Percentiles rank a stretch among this genome's conserved stretches.
Conservation (phyloP, 768 basidiomycete genomes). For the Tulasnella sp. region DNA sequence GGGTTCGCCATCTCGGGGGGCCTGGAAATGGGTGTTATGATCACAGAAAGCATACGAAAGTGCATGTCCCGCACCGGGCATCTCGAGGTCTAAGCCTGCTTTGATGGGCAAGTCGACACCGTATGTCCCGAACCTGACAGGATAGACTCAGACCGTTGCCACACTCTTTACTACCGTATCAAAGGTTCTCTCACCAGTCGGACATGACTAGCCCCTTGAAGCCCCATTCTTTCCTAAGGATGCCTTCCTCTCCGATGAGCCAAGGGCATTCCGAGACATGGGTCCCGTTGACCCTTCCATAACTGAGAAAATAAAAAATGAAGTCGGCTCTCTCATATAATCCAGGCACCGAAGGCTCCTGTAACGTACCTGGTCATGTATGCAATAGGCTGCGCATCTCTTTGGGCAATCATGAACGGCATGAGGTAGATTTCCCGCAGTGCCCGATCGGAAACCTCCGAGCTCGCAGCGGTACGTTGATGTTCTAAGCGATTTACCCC, state of each 20-base stretch:
- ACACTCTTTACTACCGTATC: background rate
- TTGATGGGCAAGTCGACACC: slow-evolving; percentile 54
- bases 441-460: slow-evolving; percentile 65
- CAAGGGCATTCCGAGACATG: slow-evolving; percentile 61
- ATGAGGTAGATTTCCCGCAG: slow-evolving; percentile 73
- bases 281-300: slow-evolving; percentile 59
- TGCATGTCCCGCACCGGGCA: slow-evolving; percentile 59
- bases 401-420: slow-evolving; percentile 50
- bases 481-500: slow-evolving; percentile 43
- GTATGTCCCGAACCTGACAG: slow-evolving; percentile 47
- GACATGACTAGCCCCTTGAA: slow-evolving; percentile 76
- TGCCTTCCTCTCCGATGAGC: slow-evolving; percentile 54
- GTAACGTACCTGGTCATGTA: slow-evolving; percentile 56
- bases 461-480: slow-evolving; percentile 66
- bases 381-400: slow-evolving; percentile 25
- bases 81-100: slow-evolving; percentile 67
- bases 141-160: background rate
- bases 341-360: background rate
- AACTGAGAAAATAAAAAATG: slow-evolving; percentile 30
- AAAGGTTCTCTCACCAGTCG: slow-evolving; percentile 61
- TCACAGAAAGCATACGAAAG: slow-evolving; percentile 51
- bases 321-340: background rate
- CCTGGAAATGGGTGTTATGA: slow-evolving; percentile 66
- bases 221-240: slow-evolving; percentile 70
- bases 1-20: slow-evolving; percentile 70